These are phyloP conservation scores for Hawksworthiomyces lignivorus DNA, from an alignment of 2,329 filamentous ascomycete genomes.

Conservation along the genomic window DNA sequence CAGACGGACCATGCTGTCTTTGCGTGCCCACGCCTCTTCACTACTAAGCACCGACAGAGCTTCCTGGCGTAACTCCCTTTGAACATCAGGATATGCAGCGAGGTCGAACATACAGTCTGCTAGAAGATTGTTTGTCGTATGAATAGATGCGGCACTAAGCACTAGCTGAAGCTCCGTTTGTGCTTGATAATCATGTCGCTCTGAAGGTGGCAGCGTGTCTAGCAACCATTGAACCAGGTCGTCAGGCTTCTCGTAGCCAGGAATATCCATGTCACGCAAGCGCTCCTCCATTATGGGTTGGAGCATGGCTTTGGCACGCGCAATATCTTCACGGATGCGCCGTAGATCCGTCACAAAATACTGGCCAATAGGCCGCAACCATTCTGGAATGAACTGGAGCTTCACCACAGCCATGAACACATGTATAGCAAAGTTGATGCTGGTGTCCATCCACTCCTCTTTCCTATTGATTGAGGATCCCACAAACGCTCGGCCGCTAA, in stretches of 20 bases:
- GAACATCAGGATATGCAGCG: slow-evolving; percentile 37
- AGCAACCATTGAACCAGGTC: slow-evolving; percentile 39
- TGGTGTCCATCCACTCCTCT: slow-evolving; percentile 46
- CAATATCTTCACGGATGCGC: slow-evolving; percentile 36
- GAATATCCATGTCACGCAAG: slow-evolving; percentile 31
- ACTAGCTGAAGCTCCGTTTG: slow-evolving; percentile 38
- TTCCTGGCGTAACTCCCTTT: slow-evolving; percentile 41
- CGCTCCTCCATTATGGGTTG: slow-evolving; percentile 39
- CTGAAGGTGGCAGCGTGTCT: slow-evolving; percentile 30
- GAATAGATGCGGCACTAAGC: slow-evolving; percentile 35
- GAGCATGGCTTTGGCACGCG: slow-evolving; percentile 34
- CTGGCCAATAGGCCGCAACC: slow-evolving; percentile 39
- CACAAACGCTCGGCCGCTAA: slow-evolving; percentile 47
- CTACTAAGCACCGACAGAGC: slow-evolving; percentile 33
- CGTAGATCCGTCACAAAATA: slow-evolving; percentile 38
- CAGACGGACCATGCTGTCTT: slow-evolving; percentile 35
- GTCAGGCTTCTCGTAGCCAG: slow-evolving; percentile 29
- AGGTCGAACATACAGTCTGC: slow-evolving; percentile 45
- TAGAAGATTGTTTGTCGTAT: slow-evolving; percentile 36
- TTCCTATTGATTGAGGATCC: slow-evolving; percentile 42
- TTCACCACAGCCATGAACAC: slow-evolving; percentile 40
- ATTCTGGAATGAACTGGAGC: slow-evolving; percentile 44
- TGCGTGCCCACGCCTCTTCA: slow-evolving; percentile 33
- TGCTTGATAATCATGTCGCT: slow-evolving; percentile 28
- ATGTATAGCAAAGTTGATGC: slow-evolving; percentile 42